phyloP scores from a whole-genome alignment of 2,329 filamentous ascomycete species.

The Sporothrix variecibatus region DNA sequence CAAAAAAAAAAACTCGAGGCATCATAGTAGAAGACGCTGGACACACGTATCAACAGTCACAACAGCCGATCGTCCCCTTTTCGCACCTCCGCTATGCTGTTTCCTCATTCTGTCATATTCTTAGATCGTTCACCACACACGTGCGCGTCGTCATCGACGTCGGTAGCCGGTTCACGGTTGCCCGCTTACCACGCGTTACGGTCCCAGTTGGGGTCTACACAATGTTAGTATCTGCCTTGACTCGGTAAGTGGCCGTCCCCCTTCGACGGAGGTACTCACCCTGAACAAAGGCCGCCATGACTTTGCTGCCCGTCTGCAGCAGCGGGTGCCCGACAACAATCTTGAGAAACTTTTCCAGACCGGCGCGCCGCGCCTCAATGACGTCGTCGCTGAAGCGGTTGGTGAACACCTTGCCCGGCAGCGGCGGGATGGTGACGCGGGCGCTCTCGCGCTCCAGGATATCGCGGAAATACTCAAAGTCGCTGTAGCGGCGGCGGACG shows the following conservation, averaged over 20 bases:
- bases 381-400: constrained; percentile 98
- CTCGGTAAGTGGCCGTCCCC: neutral
- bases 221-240: neutral
- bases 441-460: constrained; percentile 95
- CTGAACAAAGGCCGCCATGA: constrained; percentile 94
- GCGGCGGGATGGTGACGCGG: constrained; percentile 89
- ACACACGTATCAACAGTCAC: neutral
- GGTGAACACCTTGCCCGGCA: constrained; percentile 96
- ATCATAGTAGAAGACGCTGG: neutral
- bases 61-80: neutral
- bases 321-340: constrained; percentile 97
- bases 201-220: constrained; percentile 81
- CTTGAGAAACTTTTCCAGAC: constrained; percentile 92
- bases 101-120: neutral
- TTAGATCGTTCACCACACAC: neutral
- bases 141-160: neutral
- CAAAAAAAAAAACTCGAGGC: neutral
- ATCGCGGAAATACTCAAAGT: constrained; percentile 98
- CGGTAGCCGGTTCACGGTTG: too few relatives aligned
- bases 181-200: constrained; percentile 75
- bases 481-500: constrained; percentile 91
- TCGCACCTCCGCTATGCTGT: neutral
- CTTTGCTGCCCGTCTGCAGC: constrained; percentile 95
- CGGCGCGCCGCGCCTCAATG: constrained; percentile 89
- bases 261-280: constrained; percentile 52